Evolutionary conservation across 1,284 basidiomycete species (phyloP).

Genomic region (Pyrrhoderma noxium): DNA sequence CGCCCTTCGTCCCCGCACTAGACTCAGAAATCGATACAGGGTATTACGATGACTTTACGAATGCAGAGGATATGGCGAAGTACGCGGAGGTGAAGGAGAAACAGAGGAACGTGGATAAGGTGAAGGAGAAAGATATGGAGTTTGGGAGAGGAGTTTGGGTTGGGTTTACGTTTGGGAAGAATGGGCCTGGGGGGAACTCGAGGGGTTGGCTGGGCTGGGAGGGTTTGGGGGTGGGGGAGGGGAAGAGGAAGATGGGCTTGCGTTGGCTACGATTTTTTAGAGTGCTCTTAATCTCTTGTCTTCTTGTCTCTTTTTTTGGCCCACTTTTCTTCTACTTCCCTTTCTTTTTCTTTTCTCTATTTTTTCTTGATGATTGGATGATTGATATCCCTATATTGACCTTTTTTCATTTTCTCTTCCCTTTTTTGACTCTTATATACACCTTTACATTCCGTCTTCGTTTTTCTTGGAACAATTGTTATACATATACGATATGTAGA

Average conservation of each 20-base stretch:
- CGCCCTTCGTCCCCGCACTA: conserved; percentile 94
- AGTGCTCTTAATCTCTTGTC: background rate
- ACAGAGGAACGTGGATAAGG: conserved; percentile 87
- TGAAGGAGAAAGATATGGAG: conserved; percentile 79
- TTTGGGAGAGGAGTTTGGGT: conserved; percentile 84
- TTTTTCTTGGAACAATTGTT: too few species aligned
- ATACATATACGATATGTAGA: too few species aligned
- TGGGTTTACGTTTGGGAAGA: conserved; percentile 96
- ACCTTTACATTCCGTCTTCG: background rate
- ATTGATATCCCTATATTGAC: too few species aligned
- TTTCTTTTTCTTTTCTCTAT: background rate
- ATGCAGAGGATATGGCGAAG: conserved; percentile 94
- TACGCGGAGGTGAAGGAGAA: conserved; percentile 98
- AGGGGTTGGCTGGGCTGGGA: conserved; percentile 24
- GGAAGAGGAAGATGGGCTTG: conserved; percentile 36
- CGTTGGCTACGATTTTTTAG: conserved; percentile 64
- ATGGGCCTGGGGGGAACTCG: conserved; percentile 48
- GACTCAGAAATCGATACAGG: conserved; percentile 95
- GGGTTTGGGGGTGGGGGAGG: conserved; percentile 27
- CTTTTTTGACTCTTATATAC: background rate
- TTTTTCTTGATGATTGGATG: too few species aligned
- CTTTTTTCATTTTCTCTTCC: background rate
- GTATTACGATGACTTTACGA: conserved; percentile 97
- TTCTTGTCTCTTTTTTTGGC: background rate
- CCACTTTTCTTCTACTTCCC: background rate